Evolutionary conservation across 2,329 filamentous ascomycete genomes (phyloP).

Genomic region (Alternaria viburni): DNA sequence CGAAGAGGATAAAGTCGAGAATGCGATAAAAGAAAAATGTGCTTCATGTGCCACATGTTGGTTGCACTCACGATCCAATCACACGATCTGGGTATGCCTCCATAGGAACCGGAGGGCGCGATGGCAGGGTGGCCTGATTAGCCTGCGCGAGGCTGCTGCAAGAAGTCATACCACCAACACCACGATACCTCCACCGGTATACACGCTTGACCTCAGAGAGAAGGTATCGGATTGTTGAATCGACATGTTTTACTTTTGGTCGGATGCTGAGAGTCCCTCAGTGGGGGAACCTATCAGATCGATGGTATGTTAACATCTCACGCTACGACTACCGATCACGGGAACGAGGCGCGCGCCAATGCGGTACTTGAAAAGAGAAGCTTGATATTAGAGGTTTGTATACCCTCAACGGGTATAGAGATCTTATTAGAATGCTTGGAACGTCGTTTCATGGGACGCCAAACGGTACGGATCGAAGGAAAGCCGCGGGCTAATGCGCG

Average conservation of each 20-base stretch:
- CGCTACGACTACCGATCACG: not conserved
- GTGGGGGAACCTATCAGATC: not conserved
- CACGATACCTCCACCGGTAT: not conserved
- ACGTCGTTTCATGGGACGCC: not conserved
- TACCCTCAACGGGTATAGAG: not conserved
- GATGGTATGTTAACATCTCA: not conserved
- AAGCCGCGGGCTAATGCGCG: not conserved
- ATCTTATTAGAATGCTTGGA: not conserved
- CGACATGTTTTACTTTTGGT: not conserved
- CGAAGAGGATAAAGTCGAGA: not conserved
- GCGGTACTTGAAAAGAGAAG: not conserved
- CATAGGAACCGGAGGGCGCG: not conserved
- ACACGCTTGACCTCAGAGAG: not conserved
- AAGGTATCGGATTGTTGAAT: not conserved
- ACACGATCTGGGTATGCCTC: not conserved
- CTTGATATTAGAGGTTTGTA: not conserved
- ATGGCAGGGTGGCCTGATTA: not conserved
- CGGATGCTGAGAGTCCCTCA: not conserved
- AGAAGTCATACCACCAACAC: not conserved
- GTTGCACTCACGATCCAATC: not conserved
- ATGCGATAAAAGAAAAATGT: not conserved
- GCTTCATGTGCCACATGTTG: not conserved
- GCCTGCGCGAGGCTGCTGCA: not conserved
- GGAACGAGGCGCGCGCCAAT: not conserved
- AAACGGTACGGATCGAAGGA: not conserved